These are phyloP conservation scores for Podila horticola DNA, from an alignment of 192 early-diverging fungal genomes.

Conservation along the genomic window DNA sequence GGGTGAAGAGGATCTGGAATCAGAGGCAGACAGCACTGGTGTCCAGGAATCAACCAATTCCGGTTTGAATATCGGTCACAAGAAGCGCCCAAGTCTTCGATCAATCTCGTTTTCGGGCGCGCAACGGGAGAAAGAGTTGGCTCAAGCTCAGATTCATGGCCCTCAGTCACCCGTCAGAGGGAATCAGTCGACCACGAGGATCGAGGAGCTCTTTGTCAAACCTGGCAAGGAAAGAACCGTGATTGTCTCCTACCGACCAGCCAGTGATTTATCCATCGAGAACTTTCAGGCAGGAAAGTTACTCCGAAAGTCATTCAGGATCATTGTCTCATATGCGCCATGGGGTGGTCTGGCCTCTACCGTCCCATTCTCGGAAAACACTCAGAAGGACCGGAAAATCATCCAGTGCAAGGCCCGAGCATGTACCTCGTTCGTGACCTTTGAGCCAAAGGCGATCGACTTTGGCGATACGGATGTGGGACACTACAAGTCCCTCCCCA, in stretches of 20 bases:
- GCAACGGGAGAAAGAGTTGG: slow-evolving; percentile 39
- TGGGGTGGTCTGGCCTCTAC: slow-evolving; percentile 32
- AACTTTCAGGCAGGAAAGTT: slow-evolving; percentile 81
- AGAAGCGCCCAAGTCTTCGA: slow-evolving; percentile 28
- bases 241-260: slow-evolving; percentile 82
- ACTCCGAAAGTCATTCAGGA: slow-evolving; percentile 71
- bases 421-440: slow-evolving; percentile 93
- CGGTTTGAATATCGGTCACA: not conserved
- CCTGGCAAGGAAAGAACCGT: slow-evolving; percentile 87
- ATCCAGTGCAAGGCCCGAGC: slow-evolving; percentile 91
- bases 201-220: slow-evolving; percentile 88
- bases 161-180: slow-evolving; percentile 28
- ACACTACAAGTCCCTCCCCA: slow-evolving; percentile 85
- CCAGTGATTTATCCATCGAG: slow-evolving; percentile 66
- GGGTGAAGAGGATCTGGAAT: slow-evolving; percentile 51
- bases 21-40: slow-evolving; percentile 42
- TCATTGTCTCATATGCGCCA: slow-evolving; percentile 70
- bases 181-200: slow-evolving; percentile 66
- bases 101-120: slow-evolving; percentile 48
- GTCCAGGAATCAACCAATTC: slow-evolving; percentile 42
- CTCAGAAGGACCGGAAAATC: slow-evolving; percentile 73
- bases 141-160: slow-evolving; percentile 51
- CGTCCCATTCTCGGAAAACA: slow-evolving; percentile 35
- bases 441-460: slow-evolving; percentile 83
- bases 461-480: slow-evolving; percentile 98